phyloP scores from a whole-genome alignment of 768 basidiomycete genomes.

The Podaxis sp. region DNA sequence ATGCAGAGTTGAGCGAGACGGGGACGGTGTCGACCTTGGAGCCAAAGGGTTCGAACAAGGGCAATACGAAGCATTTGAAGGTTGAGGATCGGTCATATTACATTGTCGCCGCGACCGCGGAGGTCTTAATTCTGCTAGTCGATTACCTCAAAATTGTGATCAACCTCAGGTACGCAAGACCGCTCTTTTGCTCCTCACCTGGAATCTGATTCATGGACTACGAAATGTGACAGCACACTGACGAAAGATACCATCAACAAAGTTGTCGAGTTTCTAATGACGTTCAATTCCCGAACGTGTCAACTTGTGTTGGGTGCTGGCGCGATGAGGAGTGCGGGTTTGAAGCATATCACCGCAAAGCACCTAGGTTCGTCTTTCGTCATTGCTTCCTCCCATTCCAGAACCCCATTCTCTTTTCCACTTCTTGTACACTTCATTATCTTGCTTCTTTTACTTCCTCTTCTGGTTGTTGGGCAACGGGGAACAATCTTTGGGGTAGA shows the following conservation, averaged over 20 bases:
- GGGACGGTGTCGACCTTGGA: neutral
- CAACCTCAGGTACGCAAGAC: constrained; percentile 49
- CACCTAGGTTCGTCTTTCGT: constrained; percentile 68
- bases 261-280: constrained; percentile 93
- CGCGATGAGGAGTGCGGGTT: constrained; percentile 96
- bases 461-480: too few species aligned
- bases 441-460: too few species aligned
- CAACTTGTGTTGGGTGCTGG: constrained; percentile 98
- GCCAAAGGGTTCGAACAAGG: constrained; percentile 7
- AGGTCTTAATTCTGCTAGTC: constrained; percentile 66
- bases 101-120: constrained; percentile 81
- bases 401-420: neutral
- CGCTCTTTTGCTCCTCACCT: neutral
- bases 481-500: neutral
- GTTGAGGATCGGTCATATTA: constrained; percentile 88
- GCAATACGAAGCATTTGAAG: constrained; percentile 53
- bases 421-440: neutral
- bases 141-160: constrained; percentile 90
- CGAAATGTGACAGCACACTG: constrained; percentile 50
- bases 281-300: constrained; percentile 97
- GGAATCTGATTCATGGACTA: neutral
- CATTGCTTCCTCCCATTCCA: neutral
- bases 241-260: constrained; percentile 96
- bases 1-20: constrained; percentile 4
- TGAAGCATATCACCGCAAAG: constrained; percentile 98